A percentile compares a stretch with the other conserved stretches of the same genome.
Evolutionary conservation across 305 asterid genomes (phyloP).

Genomic region (Rubia balearica): DNA sequence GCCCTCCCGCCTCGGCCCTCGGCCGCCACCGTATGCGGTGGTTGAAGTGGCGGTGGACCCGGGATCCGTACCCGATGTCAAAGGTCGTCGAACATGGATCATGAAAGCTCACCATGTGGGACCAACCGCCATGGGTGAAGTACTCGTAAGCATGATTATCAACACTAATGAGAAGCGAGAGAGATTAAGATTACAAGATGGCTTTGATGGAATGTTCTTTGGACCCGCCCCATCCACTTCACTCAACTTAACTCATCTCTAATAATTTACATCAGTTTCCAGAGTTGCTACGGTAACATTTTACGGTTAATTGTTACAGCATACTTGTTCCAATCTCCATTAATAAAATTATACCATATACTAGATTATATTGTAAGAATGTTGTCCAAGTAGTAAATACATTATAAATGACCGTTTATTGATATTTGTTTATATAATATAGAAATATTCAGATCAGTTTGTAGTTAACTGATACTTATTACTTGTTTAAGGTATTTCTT

Average conservation of each 20-base stretch:
- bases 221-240: conserved; percentile 19
- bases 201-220: conserved; percentile 32
- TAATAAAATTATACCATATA: too few species aligned
- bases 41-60: background rate
- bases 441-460: too few species aligned
- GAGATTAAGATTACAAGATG: conserved; percentile 7
- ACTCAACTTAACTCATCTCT: conserved; percentile 10
- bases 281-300: too few species aligned
- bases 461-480: too few species aligned
- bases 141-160: conserved; percentile 15
- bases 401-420: too few species aligned
- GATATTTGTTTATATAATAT: too few species aligned
- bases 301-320: too few species aligned
- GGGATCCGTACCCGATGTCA: conserved; percentile 25
- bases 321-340: background rate
- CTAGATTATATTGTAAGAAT: too few species aligned
- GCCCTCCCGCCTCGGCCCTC: conserved; percentile 11
- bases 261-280: too few species aligned
- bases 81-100: conserved; percentile 29
- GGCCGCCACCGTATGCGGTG: background rate
- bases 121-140: conserved; percentile 6
- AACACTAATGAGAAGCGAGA: background rate
- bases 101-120: conserved; percentile 32
- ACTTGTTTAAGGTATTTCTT: background rate
- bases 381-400: too few species aligned